Base-by-base conservation (phyloP, 495 filamentous ascomycete genomes). In the Oidiodendron maius region DNA sequence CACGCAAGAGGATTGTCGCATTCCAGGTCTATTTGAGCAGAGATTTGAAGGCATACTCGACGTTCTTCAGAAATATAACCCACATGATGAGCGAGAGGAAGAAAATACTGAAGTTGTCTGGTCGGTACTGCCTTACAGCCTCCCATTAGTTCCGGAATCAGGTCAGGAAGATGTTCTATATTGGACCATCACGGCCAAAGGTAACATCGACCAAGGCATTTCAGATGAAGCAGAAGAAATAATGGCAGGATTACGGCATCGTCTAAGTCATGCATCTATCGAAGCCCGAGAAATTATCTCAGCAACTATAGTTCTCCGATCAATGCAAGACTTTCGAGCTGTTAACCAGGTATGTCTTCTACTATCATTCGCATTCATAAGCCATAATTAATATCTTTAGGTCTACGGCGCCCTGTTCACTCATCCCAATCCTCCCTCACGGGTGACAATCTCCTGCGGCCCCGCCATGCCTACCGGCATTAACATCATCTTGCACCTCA, bases 391-490 rank as follows among this genome's bases (percentile, higher is more conserved):
- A 60, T 32, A 26, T 11, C 10, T 20, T 32, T 12, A 58, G 45
- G 61, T 82, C 52, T 98, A 98, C 68, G 76, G 76, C 18, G 63
- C 71, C 1, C 70, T 81, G 22, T 88, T 95, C 62, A 63, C 71
- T 16, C 70, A 76, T 10, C 87, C 90, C 0, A 91, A 89, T 49
- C 93, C 93, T 0, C 89, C 93, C 0, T 80, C 90, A 0, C 70
- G 93, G 48, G 87, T 89, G 18, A 91, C 88, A 13, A 74, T 99
- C 37, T 83, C 88, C 0, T 86, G 82, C 50, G 89, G 89, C 20
- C 64, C 74, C 48, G 25, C 48, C 15, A 50, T 71, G 11, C 83
- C 87, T 0, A 30, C 59, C 1, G 67, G 67, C 22, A 64, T 76
- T 34, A 70, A 79, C 32, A 71, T 97, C 21, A 71, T 71, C 41